phyloP scores from a whole-genome alignment of 2,329 filamentous ascomycete genomes.

The Arthroderma uncinatum region DNA sequence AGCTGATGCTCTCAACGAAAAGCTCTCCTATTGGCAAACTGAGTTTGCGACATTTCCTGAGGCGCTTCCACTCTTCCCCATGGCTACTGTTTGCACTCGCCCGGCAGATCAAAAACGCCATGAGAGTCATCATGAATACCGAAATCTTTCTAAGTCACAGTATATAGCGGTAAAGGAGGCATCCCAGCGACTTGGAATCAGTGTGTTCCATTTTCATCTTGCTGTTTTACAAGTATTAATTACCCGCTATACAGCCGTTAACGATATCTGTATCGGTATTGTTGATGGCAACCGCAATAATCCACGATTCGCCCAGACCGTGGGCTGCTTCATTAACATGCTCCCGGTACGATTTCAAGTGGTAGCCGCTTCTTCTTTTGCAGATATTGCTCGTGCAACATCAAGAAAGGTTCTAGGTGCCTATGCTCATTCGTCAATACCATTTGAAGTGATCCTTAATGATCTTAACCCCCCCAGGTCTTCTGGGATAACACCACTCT shows the following conservation, averaged over 20 bases:
- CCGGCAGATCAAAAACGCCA: too few species aligned
- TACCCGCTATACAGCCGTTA: slow-evolving; percentile 23
- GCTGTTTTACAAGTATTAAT: slow-evolving; percentile 32
- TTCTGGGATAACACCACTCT: slow-evolving; percentile 34
- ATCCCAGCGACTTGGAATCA: slow-evolving; percentile 13
- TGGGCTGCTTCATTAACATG: slow-evolving; percentile 42
- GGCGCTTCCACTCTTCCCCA: too few species aligned
- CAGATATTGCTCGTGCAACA: slow-evolving; percentile 21
- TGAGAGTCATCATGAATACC: too few species aligned
- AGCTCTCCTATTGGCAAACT: too few species aligned
- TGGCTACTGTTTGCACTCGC: too few species aligned
- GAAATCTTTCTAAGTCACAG: too few species aligned
- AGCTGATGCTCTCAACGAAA: too few species aligned
- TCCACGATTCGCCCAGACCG: slow-evolving; percentile 20
- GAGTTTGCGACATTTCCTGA: too few species aligned
- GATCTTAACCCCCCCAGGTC: slow-evolving; percentile 34
- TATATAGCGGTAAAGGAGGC: too few species aligned
- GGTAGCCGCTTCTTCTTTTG: slow-evolving; percentile 20
- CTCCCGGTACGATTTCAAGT: slow-evolving; percentile 35
- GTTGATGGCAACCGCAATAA: slow-evolving; percentile 36
- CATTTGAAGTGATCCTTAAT: slow-evolving; percentile 41
- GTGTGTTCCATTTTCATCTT: slow-evolving; percentile 40
- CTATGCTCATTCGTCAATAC: slow-evolving; percentile 35
- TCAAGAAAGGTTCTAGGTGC: slow-evolving; percentile 25
- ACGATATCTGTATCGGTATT: slow-evolving; percentile 40